These are phyloP conservation scores for Sclerotinia nivalis DNA, from an alignment of 2,329 filamentous ascomycete species.

Conservation along the genomic window DNA sequence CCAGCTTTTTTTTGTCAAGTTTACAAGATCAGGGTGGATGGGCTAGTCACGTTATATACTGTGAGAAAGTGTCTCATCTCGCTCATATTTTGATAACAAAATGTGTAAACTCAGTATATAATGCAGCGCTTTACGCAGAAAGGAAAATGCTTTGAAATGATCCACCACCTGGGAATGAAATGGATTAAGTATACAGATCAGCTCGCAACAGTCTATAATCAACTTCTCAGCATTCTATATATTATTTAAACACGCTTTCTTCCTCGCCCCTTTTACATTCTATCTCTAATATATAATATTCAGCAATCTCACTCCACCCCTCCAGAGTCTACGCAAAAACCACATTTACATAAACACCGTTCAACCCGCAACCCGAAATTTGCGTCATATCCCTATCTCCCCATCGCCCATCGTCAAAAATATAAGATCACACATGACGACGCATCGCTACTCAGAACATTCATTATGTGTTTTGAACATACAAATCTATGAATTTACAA, in stretches of 20 bases:
- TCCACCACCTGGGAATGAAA: rapidly evolving
- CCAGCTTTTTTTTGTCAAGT: conserved; percentile 63
- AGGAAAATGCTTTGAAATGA: background rate
- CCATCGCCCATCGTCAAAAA: background rate
- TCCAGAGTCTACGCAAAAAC: background rate
- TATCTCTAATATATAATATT: too few relatives aligned
- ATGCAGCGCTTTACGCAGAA: too few relatives aligned
- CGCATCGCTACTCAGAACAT: too few relatives aligned
- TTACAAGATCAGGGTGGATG: conserved; percentile 56
- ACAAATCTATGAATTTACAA: too few relatives aligned
- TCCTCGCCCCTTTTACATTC: too few relatives aligned
- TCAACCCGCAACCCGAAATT: background rate
- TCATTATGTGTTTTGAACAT: too few relatives aligned
- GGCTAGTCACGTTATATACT: conserved; percentile 65
- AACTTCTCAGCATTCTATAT: background rate
- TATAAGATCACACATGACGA: too few relatives aligned
- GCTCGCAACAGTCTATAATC: background rate
- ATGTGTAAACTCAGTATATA: conserved; percentile 31
- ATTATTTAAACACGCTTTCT: too few relatives aligned
- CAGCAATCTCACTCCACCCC: background rate
- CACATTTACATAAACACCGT: background rate
- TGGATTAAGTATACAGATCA: background rate
- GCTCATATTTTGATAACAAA: conserved; percentile 70
- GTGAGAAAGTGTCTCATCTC: conserved; percentile 72
- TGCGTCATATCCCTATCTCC: background rate